Percentiles rank a stretch among this genome's conserved stretches.
phyloP scores from a whole-genome alignment of 2,329 filamentous ascomycete species.

The Malbranchea cinnamomea region DNA sequence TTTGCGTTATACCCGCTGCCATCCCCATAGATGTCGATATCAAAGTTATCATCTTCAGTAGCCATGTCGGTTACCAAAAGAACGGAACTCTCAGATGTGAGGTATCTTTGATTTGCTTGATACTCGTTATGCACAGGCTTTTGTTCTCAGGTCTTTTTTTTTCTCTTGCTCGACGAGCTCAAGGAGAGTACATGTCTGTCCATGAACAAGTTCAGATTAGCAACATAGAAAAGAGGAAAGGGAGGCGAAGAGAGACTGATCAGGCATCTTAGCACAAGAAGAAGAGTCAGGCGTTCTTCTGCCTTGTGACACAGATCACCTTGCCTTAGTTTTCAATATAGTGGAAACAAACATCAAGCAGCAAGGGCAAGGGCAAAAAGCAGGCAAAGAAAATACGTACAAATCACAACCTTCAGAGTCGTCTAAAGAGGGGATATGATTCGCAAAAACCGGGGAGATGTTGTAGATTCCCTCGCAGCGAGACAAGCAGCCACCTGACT shows the following conservation, averaged over 20 bases:
- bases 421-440: slow-evolving; percentile 5
- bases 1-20: slow-evolving; percentile 33
- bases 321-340: slow-evolving; percentile 1
- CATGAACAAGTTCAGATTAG: slow-evolving; percentile 24
- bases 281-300: background rate
- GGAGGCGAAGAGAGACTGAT: slow-evolving; percentile 1
- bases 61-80: slow-evolving; percentile 23
- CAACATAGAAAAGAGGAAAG: slow-evolving; percentile 14
- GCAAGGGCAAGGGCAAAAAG: slow-evolving; percentile 5
- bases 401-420: slow-evolving; percentile 9
- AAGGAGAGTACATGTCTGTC: slow-evolving; percentile 31
- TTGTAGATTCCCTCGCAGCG: slow-evolving; percentile 7
- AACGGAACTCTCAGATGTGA: slow-evolving; percentile 4
- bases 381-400: slow-evolving; percentile 13
- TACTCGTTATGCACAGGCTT: slow-evolving; percentile 26
- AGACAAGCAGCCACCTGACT: slow-evolving; percentile 11
- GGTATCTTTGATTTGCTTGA: slow-evolving; percentile 18
- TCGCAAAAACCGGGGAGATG: slow-evolving; percentile 9
- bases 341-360: slow-evolving; percentile 2
- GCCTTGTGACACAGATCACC: no score
- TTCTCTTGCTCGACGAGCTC: slow-evolving; percentile 15
- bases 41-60: slow-evolving; percentile 53
- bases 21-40: slow-evolving; percentile 56
- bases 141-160: slow-evolving; percentile 24
- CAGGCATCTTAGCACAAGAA: background rate